A percentile compares a stretch with the other conserved stretches of the same genome.
Conservation (phyloP, 805 yeast species). For the Brettanomyces custersianus region DNA sequence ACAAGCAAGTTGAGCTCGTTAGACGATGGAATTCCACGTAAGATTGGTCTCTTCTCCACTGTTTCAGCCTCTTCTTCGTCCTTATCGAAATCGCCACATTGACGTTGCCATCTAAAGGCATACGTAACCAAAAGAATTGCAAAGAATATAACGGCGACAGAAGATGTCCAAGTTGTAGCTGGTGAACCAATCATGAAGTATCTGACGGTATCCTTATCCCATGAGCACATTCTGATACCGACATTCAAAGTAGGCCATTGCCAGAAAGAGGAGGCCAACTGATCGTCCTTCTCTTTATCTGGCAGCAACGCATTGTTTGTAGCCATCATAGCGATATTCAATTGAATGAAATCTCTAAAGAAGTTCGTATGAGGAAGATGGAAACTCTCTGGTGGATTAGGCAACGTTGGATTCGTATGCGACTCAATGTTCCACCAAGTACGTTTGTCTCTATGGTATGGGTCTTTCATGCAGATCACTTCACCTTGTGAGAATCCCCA, state of each 20-base stretch:
- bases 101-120: constrained; percentile 78
- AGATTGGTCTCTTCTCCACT: background rate
- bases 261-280: constrained; percentile 68
- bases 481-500: constrained; percentile 90
- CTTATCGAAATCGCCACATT: constrained; percentile 47
- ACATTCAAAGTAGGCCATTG: constrained; percentile 79
- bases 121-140: constrained; percentile 35
- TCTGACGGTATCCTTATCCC: constrained; percentile 51
- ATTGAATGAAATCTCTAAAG: constrained; percentile 64
- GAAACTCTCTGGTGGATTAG: constrained; percentile 51
- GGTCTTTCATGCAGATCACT: constrained; percentile 66
- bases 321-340: constrained; percentile 82
- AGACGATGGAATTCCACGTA: background rate
- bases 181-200: constrained; percentile 72
- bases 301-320: constrained; percentile 78
- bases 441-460: constrained; percentile 68
- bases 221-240: constrained; percentile 70
- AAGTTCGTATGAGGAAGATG: constrained; percentile 67
- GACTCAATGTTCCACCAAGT: constrained; percentile 86
- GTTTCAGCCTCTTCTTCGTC: constrained; percentile 12
- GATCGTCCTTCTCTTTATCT: constrained; percentile 66
- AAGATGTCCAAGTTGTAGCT: constrained; percentile 68
- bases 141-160: constrained; percentile 48
- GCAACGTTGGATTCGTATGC: constrained; percentile 51
- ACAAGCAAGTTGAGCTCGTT: constrained; percentile 24